phyloP scores from a whole-genome alignment of 1,284 basidiomycete species.

The Rhodotorula sp. region DNA sequence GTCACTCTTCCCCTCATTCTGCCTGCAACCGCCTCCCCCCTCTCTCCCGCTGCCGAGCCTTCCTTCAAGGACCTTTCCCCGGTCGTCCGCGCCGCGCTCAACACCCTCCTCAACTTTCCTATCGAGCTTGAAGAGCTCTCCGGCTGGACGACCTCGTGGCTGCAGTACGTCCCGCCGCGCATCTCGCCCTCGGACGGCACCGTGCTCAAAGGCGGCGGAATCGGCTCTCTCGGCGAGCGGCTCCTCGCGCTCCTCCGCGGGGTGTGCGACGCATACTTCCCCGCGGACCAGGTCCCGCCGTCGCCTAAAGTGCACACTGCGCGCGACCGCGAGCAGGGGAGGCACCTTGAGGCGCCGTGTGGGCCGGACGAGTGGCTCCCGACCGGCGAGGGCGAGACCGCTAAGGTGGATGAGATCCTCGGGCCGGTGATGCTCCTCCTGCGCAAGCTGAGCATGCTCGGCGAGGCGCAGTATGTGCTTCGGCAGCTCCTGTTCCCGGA shows the following conservation, averaged over 20 bases:
- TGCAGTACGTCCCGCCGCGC: constrained; percentile 33
- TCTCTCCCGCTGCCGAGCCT: background rate
- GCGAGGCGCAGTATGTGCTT: constrained; percentile 61
- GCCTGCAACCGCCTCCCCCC: background rate
- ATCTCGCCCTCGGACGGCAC: constrained; percentile 13
- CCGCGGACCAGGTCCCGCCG: constrained; percentile 18
- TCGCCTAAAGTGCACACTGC: constrained; percentile 18
- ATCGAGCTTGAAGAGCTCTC: constrained; percentile 42
- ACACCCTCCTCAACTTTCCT: constrained; percentile 43
- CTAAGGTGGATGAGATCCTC: constrained; percentile 68
- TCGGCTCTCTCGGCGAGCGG: constrained; percentile 37
- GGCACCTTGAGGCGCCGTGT: constrained; percentile 10
- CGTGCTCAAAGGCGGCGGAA: constrained; percentile 18
- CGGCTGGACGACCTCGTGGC: constrained; percentile 34
- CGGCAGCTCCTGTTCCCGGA: constrained; percentile 69
- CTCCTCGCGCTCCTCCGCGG: constrained; percentile 36
- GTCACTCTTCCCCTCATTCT: constrained; percentile 13
- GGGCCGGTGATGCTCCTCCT: constrained; percentile 73
- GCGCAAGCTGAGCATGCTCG: constrained; percentile 66
- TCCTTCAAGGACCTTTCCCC: constrained; percentile 25
- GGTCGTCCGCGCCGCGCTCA: constrained; percentile 34
- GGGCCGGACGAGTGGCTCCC: constrained; percentile 39
- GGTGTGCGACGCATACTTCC: constrained; percentile 39
- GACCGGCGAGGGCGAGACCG: constrained; percentile 48
- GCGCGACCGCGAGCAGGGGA: background rate